These are phyloP conservation scores for Hymenoscyphus salicellus DNA, from an alignment of 2,329 filamentous ascomycete species.

Conservation along the genomic window DNA sequence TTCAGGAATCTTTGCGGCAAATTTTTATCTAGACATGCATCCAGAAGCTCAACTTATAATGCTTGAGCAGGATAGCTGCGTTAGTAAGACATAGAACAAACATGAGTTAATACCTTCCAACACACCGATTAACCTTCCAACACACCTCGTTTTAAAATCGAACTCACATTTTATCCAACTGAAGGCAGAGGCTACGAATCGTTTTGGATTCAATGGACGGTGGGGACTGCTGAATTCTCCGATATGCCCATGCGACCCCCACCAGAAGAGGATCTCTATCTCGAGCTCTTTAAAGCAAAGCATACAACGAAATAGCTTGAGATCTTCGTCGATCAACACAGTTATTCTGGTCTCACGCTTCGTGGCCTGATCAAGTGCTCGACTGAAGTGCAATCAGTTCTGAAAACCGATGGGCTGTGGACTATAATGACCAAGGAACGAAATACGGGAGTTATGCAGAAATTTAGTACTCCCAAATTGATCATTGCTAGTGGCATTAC, in stretches of 20 bases:
- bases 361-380: constrained; percentile 27
- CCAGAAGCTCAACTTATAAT: constrained; percentile 8
- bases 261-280: constrained; percentile 26
- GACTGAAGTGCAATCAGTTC: constrained; percentile 25
- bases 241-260: constrained; percentile 33
- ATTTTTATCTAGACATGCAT: constrained; percentile 13
- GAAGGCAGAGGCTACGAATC: constrained; percentile 29
- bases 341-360: constrained; percentile 21
- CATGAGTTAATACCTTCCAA: constrained; percentile 3
- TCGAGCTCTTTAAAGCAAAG: constrained; percentile 30
- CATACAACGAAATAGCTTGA: constrained; percentile 32
- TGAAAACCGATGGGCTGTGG: constrained; percentile 24
- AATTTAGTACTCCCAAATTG: constrained; percentile 8
- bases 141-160: background rate
- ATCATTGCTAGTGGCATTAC: constrained; percentile 19
- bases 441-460: background rate
- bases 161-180: background rate
- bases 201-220: constrained; percentile 37
- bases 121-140: too few species aligned
- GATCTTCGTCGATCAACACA: constrained; percentile 22
- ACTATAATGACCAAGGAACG: constrained; percentile 1
- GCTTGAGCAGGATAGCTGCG: constrained; percentile 14
- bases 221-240: constrained; percentile 33
- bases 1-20: constrained; percentile 13
- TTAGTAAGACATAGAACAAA: constrained; percentile 15